Evolutionary conservation across 306 rosid genomes (phyloP), one percentile per base, ranked within the genome.

Genomic region (Rubus parviflorus): DNA sequence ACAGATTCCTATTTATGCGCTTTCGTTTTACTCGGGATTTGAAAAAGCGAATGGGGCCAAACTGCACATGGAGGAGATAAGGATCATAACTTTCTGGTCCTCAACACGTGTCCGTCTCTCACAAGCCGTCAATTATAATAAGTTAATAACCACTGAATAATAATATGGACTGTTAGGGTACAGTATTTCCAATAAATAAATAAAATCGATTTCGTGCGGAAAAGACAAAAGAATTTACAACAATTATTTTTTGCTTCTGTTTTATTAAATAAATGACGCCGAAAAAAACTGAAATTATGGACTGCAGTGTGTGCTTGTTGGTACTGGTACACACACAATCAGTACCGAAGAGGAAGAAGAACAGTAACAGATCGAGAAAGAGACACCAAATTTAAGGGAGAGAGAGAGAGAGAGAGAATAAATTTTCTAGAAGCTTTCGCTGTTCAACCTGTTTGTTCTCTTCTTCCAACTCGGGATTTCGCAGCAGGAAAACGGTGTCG

Each of bases 391-490:
- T 60, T 60, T 60, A 60, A 11, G 35, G 37, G 9, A 19, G 66
- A n/a, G 66, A 53, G 65, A 37, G 22, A 1, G 76, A 38, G 49
- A 75, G 48, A 75, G 14, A 37, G 71, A 47, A 30, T 17, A 6
- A 43, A 7, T 54, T 46, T 74, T 74, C 77, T 58, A 73, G 68
- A 57, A 56, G 68, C 42, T 19, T 73, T 22, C 42, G 19, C 56
- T 40, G 14, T 54, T 23, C 35, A 19, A 38, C 42, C 46, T 30
- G 42, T n/a, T 73, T 73, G 77, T 73, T 57, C 41, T 22, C 25
- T 40, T 12, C 23, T 40, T 65, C 51, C 51, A 41, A 40, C n/a
- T 65, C 48, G 1, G 47, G 70, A 19, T 66, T 41, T 22, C 8
- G 51, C 51, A 66, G 71, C 22, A 68, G 40, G 13, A 68, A 46